A percentile compares a stretch with the other conserved stretches of the same genome.
Evolutionary conservation across 2,329 filamentous ascomycete genomes (phyloP).

Genomic region (Juglanconis sp.): DNA sequence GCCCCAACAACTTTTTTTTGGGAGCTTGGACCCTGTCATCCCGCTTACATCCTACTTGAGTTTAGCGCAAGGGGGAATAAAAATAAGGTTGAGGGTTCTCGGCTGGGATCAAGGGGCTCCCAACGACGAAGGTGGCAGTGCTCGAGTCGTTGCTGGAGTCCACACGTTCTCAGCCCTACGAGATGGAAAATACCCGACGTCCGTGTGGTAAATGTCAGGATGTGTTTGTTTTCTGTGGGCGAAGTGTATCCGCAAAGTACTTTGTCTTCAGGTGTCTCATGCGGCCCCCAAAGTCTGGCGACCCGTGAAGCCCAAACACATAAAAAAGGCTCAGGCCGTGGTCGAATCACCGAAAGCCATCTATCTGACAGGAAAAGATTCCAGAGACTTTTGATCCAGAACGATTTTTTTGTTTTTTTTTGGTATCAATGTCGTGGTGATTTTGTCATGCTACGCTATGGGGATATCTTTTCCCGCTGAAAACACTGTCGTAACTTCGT

Average conservation of each 20-base stretch:
- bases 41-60: neutral
- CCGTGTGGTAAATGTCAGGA: neutral
- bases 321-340: neutral
- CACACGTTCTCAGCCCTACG: slow-evolving; percentile 15
- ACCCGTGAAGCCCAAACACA: neutral
- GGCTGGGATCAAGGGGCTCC: slow-evolving; percentile 9
- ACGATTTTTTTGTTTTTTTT: neutral
- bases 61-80: neutral
- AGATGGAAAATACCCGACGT: neutral
- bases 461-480: neutral
- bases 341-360: neutral
- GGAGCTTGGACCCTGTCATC: slow-evolving; percentile 1
- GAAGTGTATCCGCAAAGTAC: neutral
- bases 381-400: too few relatives aligned
- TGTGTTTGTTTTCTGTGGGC: neutral
- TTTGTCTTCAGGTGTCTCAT: neutral
- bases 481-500: neutral
- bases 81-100: neutral
- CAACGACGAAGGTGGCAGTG: slow-evolving; percentile 18
- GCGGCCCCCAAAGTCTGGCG: neutral
- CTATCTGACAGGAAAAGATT: too few relatives aligned
- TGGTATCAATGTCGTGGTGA: neutral
- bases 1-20: slow-evolving; percentile 8
- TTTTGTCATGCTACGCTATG: neutral
- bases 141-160: slow-evolving; percentile 6